Percentiles rank a stretch among this genome's conserved stretches.
These are phyloP conservation scores for Ceraceosorus bombacis DNA, from an alignment of 1,284 basidiomycete genomes.

Conservation along the genomic window DNA sequence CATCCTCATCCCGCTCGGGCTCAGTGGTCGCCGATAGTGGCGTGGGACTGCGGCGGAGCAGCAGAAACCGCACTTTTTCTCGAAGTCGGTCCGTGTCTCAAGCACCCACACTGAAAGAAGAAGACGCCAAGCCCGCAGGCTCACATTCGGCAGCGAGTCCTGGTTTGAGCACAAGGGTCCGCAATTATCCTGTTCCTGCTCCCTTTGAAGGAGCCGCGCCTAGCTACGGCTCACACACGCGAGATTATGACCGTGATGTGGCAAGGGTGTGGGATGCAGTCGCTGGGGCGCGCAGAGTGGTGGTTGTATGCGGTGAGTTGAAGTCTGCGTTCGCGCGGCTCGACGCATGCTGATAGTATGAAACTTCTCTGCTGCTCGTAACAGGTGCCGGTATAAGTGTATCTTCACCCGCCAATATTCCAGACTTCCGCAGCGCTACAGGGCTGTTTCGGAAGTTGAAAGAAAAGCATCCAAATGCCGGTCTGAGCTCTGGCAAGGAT, in stretches of 20 bases:
- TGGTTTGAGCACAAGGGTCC: neutral
- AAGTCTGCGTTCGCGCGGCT: conserved; percentile 1
- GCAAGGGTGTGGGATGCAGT: conserved; percentile 53
- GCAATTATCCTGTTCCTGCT: neutral
- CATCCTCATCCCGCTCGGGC: no score
- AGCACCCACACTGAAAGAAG: no score
- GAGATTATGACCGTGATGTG: conserved; percentile 34
- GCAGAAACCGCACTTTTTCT: no score
- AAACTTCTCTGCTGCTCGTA: conserved; percentile 17
- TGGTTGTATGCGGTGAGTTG: conserved; percentile 72
- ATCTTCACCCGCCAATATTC: conserved; percentile 69
- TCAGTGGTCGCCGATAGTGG: no score
- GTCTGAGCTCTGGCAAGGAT: conserved; percentile 68
- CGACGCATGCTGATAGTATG: conserved; percentile 1
- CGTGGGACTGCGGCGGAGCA: no score
- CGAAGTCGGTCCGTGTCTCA: no score
- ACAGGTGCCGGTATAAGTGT: conserved; percentile 81
- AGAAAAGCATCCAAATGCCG: conserved; percentile 66
- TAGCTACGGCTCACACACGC: conserved; percentile 22
- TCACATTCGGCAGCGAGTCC: no score
- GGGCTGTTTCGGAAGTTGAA: conserved; percentile 73
- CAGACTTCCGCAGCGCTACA: conserved; percentile 77
- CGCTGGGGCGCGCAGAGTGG: conserved; percentile 68
- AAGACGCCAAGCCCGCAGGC: no score
- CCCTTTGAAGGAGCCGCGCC: conserved; percentile 25